A percentile compares a stretch with the other conserved stretches of the same genome.
phyloP scores from a whole-genome alignment of 768 basidiomycete genomes.

The Kwoniella sp. region DNA sequence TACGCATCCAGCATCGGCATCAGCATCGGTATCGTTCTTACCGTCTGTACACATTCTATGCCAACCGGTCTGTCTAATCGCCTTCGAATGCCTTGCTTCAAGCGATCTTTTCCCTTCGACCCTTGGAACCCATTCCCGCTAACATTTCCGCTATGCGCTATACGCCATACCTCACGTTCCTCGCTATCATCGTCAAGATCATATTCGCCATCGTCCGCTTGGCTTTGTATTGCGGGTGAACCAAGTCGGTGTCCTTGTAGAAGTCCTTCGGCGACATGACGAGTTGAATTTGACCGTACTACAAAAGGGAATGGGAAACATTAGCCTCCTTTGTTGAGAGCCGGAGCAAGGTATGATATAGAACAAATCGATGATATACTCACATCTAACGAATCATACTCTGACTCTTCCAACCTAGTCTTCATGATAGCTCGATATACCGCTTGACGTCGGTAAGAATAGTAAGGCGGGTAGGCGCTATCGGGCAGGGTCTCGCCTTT shows the following conservation, averaged over 20 bases:
- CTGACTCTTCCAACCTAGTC: constrained; percentile 1
- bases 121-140: no score
- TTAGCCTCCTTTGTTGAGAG: no score
- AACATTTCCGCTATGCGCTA: no score
- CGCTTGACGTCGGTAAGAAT: not conserved
- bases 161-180: constrained; percentile 3
- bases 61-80: no score
- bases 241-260: constrained; percentile 4
- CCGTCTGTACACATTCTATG: no score
- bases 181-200: constrained; percentile 5
- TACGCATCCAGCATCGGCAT: no score
- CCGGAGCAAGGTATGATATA: no score
- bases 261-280: constrained; percentile 4
- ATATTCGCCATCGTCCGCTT: constrained; percentile 6
- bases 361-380: no score
- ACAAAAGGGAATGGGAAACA: not conserved
- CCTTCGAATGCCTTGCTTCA: no score
- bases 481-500: not conserved
- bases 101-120: no score
- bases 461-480: not conserved
- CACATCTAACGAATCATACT: constrained; percentile 4
- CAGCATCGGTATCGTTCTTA: no score
- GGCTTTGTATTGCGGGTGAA: constrained; percentile 4
- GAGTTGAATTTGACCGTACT: constrained; percentile 4
- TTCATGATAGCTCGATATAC: constrained; percentile 4